phyloP scores from a whole-genome alignment of 2,329 filamentous ascomycete genomes.

The Cladosporium velox region DNA sequence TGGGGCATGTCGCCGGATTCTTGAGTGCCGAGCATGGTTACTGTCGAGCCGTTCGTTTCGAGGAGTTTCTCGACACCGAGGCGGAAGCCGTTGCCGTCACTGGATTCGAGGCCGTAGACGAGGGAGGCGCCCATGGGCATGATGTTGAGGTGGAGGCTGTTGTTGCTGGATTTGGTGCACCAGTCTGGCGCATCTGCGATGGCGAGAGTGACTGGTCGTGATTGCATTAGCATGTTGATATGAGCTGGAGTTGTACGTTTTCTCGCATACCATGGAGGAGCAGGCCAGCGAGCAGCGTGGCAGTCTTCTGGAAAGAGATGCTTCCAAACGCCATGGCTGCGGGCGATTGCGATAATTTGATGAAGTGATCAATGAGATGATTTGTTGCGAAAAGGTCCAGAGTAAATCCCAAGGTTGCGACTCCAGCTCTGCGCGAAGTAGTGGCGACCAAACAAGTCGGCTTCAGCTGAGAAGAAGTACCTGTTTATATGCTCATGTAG shows the following conservation, averaged over 20 bases:
- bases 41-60: background rate
- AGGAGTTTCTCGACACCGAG: background rate
- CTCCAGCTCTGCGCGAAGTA: background rate
- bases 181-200: background rate
- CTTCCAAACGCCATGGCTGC: background rate
- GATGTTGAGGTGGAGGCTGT: background rate
- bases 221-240: background rate
- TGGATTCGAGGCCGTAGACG: conserved; percentile 11
- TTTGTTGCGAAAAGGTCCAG: background rate
- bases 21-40: conserved; percentile 9
- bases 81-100: conserved; percentile 16
- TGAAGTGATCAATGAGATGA: background rate
- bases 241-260: background rate
- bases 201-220: background rate
- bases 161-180: background rate
- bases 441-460: background rate
- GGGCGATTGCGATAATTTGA: background rate
- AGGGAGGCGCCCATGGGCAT: conserved; percentile 17
- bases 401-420: background rate
- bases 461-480: background rate
- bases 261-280: background rate
- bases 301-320: background rate
- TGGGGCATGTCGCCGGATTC: conserved; percentile 6
- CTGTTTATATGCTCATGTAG: background rate
- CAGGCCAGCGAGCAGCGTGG: background rate